These are phyloP conservation scores for Teunomyces cretensis DNA, from an alignment of 805 yeast genomes.

Conservation along the genomic window DNA sequence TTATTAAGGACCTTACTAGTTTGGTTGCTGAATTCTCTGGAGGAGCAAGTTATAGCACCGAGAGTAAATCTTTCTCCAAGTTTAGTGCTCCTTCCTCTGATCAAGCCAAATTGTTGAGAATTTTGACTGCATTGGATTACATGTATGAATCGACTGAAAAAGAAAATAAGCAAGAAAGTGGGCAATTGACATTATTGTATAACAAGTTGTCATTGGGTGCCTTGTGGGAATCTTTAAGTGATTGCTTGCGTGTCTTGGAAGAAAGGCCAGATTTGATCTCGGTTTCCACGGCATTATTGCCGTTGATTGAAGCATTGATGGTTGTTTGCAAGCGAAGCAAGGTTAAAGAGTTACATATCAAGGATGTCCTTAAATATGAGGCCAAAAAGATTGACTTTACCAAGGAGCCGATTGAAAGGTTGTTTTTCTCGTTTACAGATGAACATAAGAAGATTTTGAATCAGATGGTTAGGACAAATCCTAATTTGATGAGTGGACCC, in stretches of 20 bases:
- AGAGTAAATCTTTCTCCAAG: slow-evolving; percentile 54
- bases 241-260: slow-evolving; percentile 63
- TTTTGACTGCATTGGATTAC: slow-evolving; percentile 84
- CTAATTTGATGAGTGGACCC: slow-evolving; percentile 94
- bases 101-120: slow-evolving; percentile 84
- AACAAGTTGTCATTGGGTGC: slow-evolving; percentile 68
- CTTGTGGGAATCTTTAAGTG: slow-evolving; percentile 83
- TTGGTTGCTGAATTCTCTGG: slow-evolving; percentile 47
- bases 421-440: slow-evolving; percentile 85
- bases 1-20: slow-evolving; percentile 54
- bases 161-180: slow-evolving; percentile 33
- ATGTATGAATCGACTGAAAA: slow-evolving; percentile 53
- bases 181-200: slow-evolving; percentile 60
- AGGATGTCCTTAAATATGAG: slow-evolving; percentile 60
- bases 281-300: slow-evolving; percentile 78
- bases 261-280: slow-evolving; percentile 48
- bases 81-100: slow-evolving; percentile 81
- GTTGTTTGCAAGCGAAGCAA: slow-evolving; percentile 90
- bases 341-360: slow-evolving; percentile 54
- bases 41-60: slow-evolving; percentile 39
- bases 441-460: slow-evolving; percentile 85
- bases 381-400: slow-evolving; percentile 64
- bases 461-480: slow-evolving; percentile 87
- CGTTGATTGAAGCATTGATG: slow-evolving; percentile 89
- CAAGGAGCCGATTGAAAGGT: slow-evolving; percentile 70